Conservation (phyloP, 1,284 basidiomycete species). For the Marasmius sp. region DNA sequence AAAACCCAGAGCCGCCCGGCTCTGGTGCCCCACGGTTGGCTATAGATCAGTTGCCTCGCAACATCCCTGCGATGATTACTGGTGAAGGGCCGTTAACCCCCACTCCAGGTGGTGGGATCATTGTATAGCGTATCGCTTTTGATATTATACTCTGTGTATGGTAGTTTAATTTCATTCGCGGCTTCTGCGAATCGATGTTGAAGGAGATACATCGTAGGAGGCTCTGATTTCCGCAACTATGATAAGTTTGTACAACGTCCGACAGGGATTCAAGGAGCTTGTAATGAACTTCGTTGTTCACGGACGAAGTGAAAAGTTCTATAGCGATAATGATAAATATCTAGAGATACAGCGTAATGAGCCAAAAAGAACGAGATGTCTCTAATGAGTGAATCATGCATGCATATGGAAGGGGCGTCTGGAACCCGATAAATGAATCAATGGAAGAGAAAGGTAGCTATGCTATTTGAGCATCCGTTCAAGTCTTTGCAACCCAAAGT, state of each 20-base stretch:
- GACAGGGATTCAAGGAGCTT: too few relatives aligned
- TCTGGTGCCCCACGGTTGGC: constrained; percentile 42
- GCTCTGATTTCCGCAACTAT: too few relatives aligned
- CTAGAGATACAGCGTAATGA: neutral
- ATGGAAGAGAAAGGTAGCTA: neutral
- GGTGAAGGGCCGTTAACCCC: constrained; percentile 45
- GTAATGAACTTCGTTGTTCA: too few relatives aligned
- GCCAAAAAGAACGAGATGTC: neutral
- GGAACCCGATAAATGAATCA: neutral
- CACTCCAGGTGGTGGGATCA: constrained; percentile 29
- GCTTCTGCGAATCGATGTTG: too few relatives aligned
- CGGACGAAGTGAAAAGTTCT: too few relatives aligned
- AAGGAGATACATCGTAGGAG: too few relatives aligned
- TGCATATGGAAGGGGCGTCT: neutral
- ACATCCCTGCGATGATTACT: constrained; percentile 35
- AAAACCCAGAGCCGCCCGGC: constrained; percentile 46
- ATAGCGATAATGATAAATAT: neutral
- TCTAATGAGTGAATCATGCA: neutral
- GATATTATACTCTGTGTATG: too few relatives aligned
- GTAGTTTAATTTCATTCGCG: too few relatives aligned
- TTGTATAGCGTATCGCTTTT: too few relatives aligned
- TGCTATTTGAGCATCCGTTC: constrained; percentile 50
- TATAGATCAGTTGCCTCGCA: constrained; percentile 18
- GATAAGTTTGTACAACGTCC: too few relatives aligned
- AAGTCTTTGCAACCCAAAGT: constrained; percentile 62